Evolutionary conservation across 805 yeast species (phyloP).

Genomic region (Pichia phayaonensis): DNA sequence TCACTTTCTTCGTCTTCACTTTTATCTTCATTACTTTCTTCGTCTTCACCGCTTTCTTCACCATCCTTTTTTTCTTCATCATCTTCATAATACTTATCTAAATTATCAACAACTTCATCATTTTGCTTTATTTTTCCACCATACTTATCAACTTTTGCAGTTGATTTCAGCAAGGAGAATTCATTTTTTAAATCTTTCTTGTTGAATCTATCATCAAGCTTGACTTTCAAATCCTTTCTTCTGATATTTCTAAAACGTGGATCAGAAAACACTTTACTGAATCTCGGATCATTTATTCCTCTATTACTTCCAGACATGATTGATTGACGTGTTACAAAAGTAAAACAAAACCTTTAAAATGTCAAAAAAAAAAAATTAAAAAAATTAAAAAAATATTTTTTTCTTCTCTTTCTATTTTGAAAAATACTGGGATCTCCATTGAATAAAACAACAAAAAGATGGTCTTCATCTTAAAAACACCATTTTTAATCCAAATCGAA

Average conservation of each 20-base stretch:
- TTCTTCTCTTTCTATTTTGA: too few relatives aligned
- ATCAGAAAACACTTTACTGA: conserved; percentile 70
- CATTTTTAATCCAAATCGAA: too few relatives aligned
- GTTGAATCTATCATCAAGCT: conserved; percentile 77
- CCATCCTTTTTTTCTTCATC: conserved; percentile 27
- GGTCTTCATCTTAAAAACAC: too few relatives aligned
- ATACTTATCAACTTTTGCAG: conserved; percentile 70
- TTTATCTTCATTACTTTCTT: conserved; percentile 20
- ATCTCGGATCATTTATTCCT: conserved; percentile 58
- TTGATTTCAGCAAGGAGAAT: conserved; percentile 42
- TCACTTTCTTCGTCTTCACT: conserved; percentile 24
- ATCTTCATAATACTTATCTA: conserved; percentile 57
- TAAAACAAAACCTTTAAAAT: not conserved
- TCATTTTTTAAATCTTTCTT: conserved; percentile 46
- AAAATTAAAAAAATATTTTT: not conserved
- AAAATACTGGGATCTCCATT: too few relatives aligned
- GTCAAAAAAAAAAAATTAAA: not conserved
- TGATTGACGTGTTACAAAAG: not conserved
- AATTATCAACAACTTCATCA: conserved; percentile 33
- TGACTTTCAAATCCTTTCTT: conserved; percentile 60
- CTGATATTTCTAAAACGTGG: conserved; percentile 80
- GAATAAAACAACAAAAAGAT: too few relatives aligned
- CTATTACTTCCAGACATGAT: conserved; percentile 3
- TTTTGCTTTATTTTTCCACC: conserved; percentile 62
- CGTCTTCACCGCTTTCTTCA: conserved; percentile 16